Evolutionary conservation across 176 grass and related monocot genomes (phyloP).

Genomic region (Hyparrhenia diplandra): DNA sequence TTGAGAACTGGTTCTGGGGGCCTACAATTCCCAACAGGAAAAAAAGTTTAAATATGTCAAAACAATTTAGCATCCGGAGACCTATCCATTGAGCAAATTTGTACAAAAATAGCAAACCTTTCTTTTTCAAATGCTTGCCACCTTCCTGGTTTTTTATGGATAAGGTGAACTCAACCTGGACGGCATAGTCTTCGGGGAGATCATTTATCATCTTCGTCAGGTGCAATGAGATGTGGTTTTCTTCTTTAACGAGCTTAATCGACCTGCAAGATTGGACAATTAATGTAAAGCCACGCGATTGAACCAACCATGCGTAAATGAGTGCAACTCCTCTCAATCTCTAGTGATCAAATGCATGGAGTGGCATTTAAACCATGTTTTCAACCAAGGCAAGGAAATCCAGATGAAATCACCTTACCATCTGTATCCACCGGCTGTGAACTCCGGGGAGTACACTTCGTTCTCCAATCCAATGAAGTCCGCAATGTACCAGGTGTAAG

Average conservation of each 20-base stretch:
- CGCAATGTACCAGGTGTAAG: slow-evolving; percentile 20
- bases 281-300: too few species aligned
- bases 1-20: neutral
- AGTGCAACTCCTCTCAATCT: too few species aligned
- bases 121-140: neutral
- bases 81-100: neutral
- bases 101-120: neutral
- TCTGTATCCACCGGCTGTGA: slow-evolving; percentile 16
- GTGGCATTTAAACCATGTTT: neutral
- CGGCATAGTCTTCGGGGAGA: neutral
- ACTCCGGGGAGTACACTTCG: neutral
- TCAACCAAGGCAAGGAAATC: too few species aligned
- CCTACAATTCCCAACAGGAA: neutral
- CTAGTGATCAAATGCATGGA: too few species aligned
- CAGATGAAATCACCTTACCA: slow-evolving; percentile 9
- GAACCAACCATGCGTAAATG: too few species aligned
- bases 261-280: too few species aligned
- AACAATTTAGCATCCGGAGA: neutral
- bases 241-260: neutral
- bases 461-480: slow-evolving; percentile 15
- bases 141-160: slow-evolving; percentile 18
- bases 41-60: neutral
- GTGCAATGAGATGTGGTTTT: neutral
- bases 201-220: neutral
- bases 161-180: slow-evolving; percentile 1